Evolutionary conservation across 306 rosid species (phyloP).

Genomic region (Acmispon strigosus): DNA sequence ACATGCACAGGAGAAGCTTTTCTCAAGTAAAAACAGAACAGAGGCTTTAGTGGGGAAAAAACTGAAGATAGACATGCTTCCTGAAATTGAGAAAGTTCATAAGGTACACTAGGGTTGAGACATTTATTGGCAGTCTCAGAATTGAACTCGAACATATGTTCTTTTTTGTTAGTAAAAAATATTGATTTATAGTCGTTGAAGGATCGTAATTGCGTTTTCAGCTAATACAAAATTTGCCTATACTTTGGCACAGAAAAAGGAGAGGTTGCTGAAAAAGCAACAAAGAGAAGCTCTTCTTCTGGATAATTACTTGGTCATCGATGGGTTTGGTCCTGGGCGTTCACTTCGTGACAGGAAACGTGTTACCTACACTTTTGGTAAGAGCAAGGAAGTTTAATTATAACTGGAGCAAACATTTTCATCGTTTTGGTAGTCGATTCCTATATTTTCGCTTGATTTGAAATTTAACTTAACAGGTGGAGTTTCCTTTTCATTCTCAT

Average conservation of each 20-base stretch:
- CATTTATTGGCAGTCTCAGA: not conserved
- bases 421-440: constrained; percentile 10
- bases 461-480: constrained; percentile 2
- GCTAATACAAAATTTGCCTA: constrained; percentile 12
- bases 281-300: constrained; percentile 97
- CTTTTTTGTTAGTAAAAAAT: not conserved
- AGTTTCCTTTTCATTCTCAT: not conserved
- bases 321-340: constrained; percentile 92
- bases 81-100: constrained; percentile 95
- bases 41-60: constrained; percentile 88
- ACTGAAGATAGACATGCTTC: constrained; percentile 92
- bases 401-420: not conserved
- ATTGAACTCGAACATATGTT: not conserved
- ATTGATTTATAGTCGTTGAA: constrained; percentile 8
- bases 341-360: constrained; percentile 98
- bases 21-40: constrained; percentile 78
- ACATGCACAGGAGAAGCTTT: constrained; percentile 79
- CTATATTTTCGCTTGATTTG: not conserved
- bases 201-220: not conserved
- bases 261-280: constrained; percentile 88
- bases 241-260: constrained; percentile 63
- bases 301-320: constrained; percentile 68
- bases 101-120: constrained; percentile 53
- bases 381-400: constrained; percentile 27
- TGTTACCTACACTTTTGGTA: constrained; percentile 97